phyloP scores from a whole-genome alignment of 176 grass and related monocot species.

The Hsuehochloa calcarea region DNA sequence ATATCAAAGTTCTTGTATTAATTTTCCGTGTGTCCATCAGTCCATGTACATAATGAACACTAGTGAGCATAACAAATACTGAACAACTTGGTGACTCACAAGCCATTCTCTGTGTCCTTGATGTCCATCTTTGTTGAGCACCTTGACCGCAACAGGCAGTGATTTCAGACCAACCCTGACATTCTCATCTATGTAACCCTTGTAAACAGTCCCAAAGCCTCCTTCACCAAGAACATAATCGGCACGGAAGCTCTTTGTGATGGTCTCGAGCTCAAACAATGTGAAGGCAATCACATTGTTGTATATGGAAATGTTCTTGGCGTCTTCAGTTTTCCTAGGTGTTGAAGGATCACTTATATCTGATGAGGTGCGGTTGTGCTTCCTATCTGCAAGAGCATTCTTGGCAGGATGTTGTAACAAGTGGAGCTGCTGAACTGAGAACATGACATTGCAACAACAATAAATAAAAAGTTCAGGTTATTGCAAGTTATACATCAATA shows the following conservation, averaged over 20 bases:
- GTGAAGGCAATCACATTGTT: slow-evolving; percentile 93
- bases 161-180: slow-evolving; percentile 93
- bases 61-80: neutral
- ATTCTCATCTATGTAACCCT: slow-evolving; percentile 99
- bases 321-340: slow-evolving; percentile 74
- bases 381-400: slow-evolving; percentile 56
- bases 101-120: slow-evolving; percentile 99
- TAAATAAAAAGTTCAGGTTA: slow-evolving; percentile 19
- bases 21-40: neutral
- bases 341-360: slow-evolving; percentile 79
- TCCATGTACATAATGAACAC: slow-evolving; percentile 1
- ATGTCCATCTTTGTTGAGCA: slow-evolving; percentile 97
- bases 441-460: slow-evolving; percentile 12
- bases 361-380: slow-evolving; percentile 62
- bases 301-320: slow-evolving; percentile 93
- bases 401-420: slow-evolving; percentile 78
- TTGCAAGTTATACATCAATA: neutral
- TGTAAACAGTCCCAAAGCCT: slow-evolving; percentile 97
- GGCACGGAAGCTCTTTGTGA: slow-evolving; percentile 93
- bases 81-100: slow-evolving; percentile 65
- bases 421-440: slow-evolving; percentile 89
- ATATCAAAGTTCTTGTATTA: neutral
- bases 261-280: slow-evolving; percentile 94
- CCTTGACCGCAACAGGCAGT: slow-evolving; percentile 94
- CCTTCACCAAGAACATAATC: slow-evolving; percentile 98